phyloP scores from a whole-genome alignment of 129 eudicot genomes.

The Apium graveolens region DNA sequence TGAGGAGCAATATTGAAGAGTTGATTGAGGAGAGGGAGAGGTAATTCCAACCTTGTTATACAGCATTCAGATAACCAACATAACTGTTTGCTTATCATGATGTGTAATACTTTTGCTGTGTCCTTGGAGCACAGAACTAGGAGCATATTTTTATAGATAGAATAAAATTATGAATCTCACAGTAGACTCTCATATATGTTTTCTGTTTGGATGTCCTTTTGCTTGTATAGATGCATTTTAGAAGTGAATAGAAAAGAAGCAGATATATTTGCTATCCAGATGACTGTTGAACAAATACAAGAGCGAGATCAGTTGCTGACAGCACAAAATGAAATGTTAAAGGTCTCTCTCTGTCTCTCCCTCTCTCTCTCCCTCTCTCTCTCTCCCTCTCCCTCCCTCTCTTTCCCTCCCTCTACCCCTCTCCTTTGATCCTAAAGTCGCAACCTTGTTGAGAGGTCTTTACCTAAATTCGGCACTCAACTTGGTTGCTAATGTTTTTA shows the following conservation, averaged over 20 bases:
- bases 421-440: background rate
- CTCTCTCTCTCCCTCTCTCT: background rate
- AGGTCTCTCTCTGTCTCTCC: constrained; percentile 30
- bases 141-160: background rate
- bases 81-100: background rate
- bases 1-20: constrained; percentile 47
- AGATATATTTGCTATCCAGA: constrained; percentile 39
- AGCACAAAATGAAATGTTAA: constrained; percentile 80
- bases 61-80: background rate
- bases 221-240: constrained; percentile 39
- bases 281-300: constrained; percentile 53
- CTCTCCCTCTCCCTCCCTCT: background rate
- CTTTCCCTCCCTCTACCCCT: too few species aligned
- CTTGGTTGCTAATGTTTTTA: background rate
- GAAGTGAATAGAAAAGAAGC: constrained; percentile 50
- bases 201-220: background rate
- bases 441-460: background rate
- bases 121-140: background rate
- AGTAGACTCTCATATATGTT: background rate
- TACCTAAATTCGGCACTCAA: background rate
- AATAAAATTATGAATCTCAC: background rate
- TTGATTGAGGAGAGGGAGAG: constrained; percentile 66
- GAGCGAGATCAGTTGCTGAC: constrained; percentile 63
- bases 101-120: background rate
- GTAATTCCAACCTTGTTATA: constrained; percentile 22